Evolutionary conservation across 495 filamentous ascomycete species (phyloP).

Genomic region (Parathielavia appendiculata): DNA sequence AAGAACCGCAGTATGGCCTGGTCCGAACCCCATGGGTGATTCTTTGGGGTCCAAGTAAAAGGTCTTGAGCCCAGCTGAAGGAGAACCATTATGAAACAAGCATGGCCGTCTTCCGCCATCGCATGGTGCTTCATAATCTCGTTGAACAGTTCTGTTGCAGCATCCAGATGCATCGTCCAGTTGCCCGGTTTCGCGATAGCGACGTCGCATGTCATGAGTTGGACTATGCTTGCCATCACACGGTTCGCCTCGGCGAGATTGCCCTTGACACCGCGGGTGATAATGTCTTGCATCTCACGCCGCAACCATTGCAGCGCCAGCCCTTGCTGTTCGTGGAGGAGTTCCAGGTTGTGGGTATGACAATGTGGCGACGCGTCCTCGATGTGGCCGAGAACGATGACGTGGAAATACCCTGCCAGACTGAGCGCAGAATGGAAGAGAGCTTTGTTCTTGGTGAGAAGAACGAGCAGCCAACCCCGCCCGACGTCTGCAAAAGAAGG

Average conservation of each 20-base stretch:
- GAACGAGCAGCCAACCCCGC: constrained; percentile 48
- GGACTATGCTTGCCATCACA: constrained; percentile 51
- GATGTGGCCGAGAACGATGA: constrained; percentile 26
- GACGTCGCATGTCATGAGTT: constrained; percentile 49
- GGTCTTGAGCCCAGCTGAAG: constrained; percentile 30
- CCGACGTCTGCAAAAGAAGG: constrained; percentile 45
- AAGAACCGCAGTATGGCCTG: constrained; percentile 52
- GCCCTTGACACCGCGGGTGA: constrained; percentile 29
- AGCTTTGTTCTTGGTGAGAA: constrained; percentile 46
- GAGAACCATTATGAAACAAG: constrained; percentile 30
- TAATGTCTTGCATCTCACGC: constrained; percentile 38
- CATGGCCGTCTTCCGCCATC: constrained; percentile 12
- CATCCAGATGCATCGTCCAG: constrained; percentile 47
- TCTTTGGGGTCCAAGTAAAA: constrained; percentile 17
- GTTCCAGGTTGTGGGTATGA: constrained; percentile 28
- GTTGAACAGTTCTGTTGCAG: constrained; percentile 44
- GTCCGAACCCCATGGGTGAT: constrained; percentile 40
- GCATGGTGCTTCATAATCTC: constrained; percentile 37
- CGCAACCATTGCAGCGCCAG: constrained; percentile 41
- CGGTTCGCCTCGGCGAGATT: constrained; percentile 31
- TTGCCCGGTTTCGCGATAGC: constrained; percentile 40
- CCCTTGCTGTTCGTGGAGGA: constrained; percentile 37
- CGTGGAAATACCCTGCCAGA: constrained; percentile 48
- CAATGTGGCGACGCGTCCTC: constrained; percentile 25
- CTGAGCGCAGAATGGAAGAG: constrained; percentile 44